Evolutionary conservation across 768 basidiomycete species (phyloP).

Genomic region (Rhizopogon salebrosus): DNA sequence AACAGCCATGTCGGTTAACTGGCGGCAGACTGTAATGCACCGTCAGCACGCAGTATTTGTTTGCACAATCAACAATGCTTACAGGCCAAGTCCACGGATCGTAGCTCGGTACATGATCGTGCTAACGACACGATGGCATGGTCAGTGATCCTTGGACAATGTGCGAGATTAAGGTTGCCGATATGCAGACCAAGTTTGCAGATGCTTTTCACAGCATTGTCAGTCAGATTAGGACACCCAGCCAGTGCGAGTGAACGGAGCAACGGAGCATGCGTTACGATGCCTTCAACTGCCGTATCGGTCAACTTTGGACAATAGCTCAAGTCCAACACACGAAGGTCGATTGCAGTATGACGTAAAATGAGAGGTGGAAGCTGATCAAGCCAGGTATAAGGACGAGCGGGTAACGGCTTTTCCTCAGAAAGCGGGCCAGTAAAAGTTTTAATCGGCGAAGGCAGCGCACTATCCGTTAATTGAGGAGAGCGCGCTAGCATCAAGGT

Average conservation of each 20-base stretch:
- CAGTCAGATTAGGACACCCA: slow-evolving; percentile 73
- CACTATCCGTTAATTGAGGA: slow-evolving; percentile 68
- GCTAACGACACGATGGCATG: slow-evolving; percentile 62
- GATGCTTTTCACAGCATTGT: slow-evolving; percentile 63
- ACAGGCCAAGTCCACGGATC: slow-evolving; percentile 87
- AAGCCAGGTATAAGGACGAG: slow-evolving; percentile 54
- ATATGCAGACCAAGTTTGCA: slow-evolving; percentile 69
- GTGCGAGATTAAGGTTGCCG: slow-evolving; percentile 76
- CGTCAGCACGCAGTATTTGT: slow-evolving; percentile 11
- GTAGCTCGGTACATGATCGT: slow-evolving; percentile 64
- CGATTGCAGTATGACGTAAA: slow-evolving; percentile 60
- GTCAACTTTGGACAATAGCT: slow-evolving; percentile 64
- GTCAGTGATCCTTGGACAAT: slow-evolving; percentile 79
- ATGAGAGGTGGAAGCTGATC: slow-evolving; percentile 59
- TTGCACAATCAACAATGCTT: slow-evolving; percentile 28
- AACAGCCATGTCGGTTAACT: slow-evolving; percentile 80
- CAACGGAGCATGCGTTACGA: slow-evolving; percentile 69
- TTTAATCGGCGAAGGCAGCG: slow-evolving; percentile 56
- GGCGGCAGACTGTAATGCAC: slow-evolving; percentile 60
- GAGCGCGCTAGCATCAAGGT: slow-evolving; percentile 77
- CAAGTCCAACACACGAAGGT: slow-evolving; percentile 76
- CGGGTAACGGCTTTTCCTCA: slow-evolving; percentile 44
- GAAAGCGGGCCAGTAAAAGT: slow-evolving; percentile 20
- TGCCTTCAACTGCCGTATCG: slow-evolving; percentile 71
- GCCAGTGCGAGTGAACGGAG: slow-evolving; percentile 74